phyloP scores from a whole-genome alignment of 352 stramenopile species.

The Globisporangium nunn region DNA sequence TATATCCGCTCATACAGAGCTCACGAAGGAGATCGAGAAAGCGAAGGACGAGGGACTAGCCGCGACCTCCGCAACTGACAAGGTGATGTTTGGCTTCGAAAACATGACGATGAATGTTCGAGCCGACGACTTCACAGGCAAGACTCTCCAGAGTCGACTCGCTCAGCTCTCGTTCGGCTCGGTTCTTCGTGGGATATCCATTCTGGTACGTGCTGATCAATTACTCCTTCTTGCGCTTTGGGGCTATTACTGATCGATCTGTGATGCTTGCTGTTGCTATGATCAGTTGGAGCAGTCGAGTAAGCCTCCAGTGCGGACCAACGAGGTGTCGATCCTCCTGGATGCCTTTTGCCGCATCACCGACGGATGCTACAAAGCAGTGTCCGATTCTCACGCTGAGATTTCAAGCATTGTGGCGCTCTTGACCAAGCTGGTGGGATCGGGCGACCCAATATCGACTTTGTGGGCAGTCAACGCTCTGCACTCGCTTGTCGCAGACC shows the following conservation, averaged over 20 bases:
- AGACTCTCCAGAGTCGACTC: slow-evolving; percentile 32
- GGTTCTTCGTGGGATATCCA: slow-evolving; percentile 45
- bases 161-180: slow-evolving; percentile 49
- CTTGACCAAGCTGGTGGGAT: slow-evolving; percentile 39
- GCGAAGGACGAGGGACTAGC: slow-evolving; percentile 35
- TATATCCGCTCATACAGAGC: slow-evolving; percentile 31
- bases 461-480: slow-evolving; percentile 57
- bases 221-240: neutral
- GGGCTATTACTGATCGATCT: slow-evolving; percentile 1
- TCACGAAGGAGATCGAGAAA: slow-evolving; percentile 60
- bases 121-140: slow-evolving; percentile 46
- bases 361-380: slow-evolving; percentile 61
- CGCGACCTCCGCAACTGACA: slow-evolving; percentile 41
- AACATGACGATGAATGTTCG: slow-evolving; percentile 71
- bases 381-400: slow-evolving; percentile 36
- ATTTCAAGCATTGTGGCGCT: slow-evolving; percentile 31
- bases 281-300: slow-evolving; percentile 53
- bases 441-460: slow-evolving; percentile 40
- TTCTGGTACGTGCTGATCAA: slow-evolving; percentile 37
- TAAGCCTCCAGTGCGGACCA: slow-evolving; percentile 52
- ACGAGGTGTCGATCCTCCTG: slow-evolving; percentile 60
- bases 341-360: slow-evolving; percentile 69
- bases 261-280: neutral
- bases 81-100: slow-evolving; percentile 61
- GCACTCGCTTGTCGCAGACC: slow-evolving; percentile 55